Conservation (phyloP, 2,329 filamentous ascomycete species). For the Coniochaeta hoffmannii region DNA sequence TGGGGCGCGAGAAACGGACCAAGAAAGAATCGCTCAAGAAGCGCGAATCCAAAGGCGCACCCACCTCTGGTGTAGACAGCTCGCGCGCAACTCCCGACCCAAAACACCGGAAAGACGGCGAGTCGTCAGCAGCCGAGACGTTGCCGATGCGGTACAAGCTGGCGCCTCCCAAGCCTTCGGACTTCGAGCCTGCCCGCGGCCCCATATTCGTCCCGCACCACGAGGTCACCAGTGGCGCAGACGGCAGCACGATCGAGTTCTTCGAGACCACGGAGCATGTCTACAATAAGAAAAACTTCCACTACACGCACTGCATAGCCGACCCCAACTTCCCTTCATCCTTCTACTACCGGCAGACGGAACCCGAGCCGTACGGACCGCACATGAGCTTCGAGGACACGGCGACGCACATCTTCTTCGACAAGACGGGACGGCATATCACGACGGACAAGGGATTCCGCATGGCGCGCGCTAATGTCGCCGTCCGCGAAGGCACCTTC, state of each 20-base stretch:
- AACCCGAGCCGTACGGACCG: slow-evolving; percentile 73
- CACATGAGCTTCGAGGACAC: slow-evolving; percentile 91
- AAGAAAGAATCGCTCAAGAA: slow-evolving; percentile 66
- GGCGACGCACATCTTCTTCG: slow-evolving; percentile 77
- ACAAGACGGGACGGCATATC: slow-evolving; percentile 65
- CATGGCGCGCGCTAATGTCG: slow-evolving; percentile 84
- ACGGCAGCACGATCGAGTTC: slow-evolving; percentile 48
- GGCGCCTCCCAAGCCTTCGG: slow-evolving; percentile 52
- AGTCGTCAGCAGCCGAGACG: slow-evolving; percentile 32
- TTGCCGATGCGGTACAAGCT: slow-evolving; percentile 55
- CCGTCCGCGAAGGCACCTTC: slow-evolving; percentile 79
- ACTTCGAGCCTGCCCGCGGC: slow-evolving; percentile 53
- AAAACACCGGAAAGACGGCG: slow-evolving; percentile 32
- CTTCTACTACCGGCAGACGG: slow-evolving; percentile 83
- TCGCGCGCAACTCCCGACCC: slow-evolving; percentile 51
- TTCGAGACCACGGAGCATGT: slow-evolving; percentile 58
- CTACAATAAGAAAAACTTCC: slow-evolving; percentile 66
- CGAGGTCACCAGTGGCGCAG: slow-evolving; percentile 35
- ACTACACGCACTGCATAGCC: slow-evolving; percentile 85
- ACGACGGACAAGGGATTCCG: slow-evolving; percentile 91
- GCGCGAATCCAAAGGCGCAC: slow-evolving; percentile 52
- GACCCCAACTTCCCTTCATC: slow-evolving; percentile 81
- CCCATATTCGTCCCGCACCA: slow-evolving; percentile 52
- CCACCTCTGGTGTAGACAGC: slow-evolving; percentile 35
- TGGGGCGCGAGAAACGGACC: slow-evolving; percentile 42